These are phyloP conservation scores for Rhizopogon vinicolor DNA, from an alignment of 768 basidiomycete genomes.

Conservation along the genomic window DNA sequence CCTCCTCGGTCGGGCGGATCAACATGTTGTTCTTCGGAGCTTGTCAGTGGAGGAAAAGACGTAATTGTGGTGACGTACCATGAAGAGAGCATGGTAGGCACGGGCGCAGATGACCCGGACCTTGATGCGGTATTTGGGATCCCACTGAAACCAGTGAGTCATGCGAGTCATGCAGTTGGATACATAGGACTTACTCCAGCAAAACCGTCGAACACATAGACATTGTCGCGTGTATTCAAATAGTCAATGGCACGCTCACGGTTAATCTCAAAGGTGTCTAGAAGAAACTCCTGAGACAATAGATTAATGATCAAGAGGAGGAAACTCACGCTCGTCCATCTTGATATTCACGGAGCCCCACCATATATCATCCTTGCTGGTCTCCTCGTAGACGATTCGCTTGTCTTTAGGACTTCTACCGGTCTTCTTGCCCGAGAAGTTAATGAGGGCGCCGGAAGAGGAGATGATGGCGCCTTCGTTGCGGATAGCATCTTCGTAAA, in stretches of 20 bases:
- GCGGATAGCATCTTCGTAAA: constrained; percentile 97
- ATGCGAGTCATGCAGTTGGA: not conserved
- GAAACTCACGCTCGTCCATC: constrained; percentile 84
- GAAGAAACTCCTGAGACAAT: constrained; percentile 3
- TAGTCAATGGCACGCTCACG: constrained; percentile 99
- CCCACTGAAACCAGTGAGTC: constrained; percentile 59
- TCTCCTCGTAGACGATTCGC: constrained; percentile 97
- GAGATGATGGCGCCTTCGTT: constrained; percentile 99
- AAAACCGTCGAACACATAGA: constrained; percentile 96
- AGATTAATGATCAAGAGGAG: not conserved
- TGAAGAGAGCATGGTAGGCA: constrained; percentile 98
- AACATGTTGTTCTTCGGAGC: constrained; percentile 90
- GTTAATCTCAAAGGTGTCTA: constrained; percentile 98
- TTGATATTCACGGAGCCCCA: constrained; percentile 99
- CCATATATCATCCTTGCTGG: constrained; percentile 96
- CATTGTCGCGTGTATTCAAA: constrained; percentile 96
- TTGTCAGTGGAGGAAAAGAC: not conserved
- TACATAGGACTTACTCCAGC: constrained; percentile 60
- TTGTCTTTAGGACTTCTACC: constrained; percentile 98
- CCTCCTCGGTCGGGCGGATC: constrained; percentile 94
- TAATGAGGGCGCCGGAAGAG: constrained; percentile 93
- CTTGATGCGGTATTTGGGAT: constrained; percentile 99
- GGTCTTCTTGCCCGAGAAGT: constrained; percentile 99
- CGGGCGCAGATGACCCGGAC: constrained; percentile 98
- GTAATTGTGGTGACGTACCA: constrained; percentile 54